Evolutionary conservation across 768 basidiomycete genomes (phyloP), one percentile per base, ranked within the genome.

Genomic region (Pleurotus giganteus): DNA sequence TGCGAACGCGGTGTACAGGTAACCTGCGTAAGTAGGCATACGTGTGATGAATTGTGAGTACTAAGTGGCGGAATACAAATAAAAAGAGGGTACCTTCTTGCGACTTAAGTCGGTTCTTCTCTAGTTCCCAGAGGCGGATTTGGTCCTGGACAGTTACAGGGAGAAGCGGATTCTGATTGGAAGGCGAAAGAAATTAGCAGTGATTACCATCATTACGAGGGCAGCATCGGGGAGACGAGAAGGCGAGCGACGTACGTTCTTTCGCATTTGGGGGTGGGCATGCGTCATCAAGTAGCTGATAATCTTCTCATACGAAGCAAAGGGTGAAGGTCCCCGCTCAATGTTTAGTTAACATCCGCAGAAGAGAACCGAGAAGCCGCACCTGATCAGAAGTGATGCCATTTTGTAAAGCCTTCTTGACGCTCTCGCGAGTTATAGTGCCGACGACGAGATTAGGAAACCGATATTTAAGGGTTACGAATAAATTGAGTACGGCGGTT

Each of bases 61-160:
- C 64, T 63, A 53, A 57, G 60, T 61, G 59, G 63, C 54, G 54
- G 61, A 58, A 50, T 49, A 58, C 55, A 36, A 19, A 54, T 53
- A 17, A 60, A 53, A 31, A 49, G 53, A 60, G 67, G 73, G 55
- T 65, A 93, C 95, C 93, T 80, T 96, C 91, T 67, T 86, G 78
- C 37, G 90, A 87, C 63, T 90, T 88, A 8, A 98, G 76, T 51
- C 97, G 83, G 67, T 97, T 94, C 70, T 89, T 83, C 74, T 98
- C 97, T 41, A 95, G 78, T 70, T 99, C 95, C 94, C 97, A 99
- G 15, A 98, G 77, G 55, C 96, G 86, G 58, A 99, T 91, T 71
- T 98, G 96, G 72, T 99, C 96, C 65, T 97, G 94, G 0, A 99
- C 96, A 0, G 97, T 98, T 41, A 97, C 94, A 26, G 97, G 96